Evolutionary conservation across 139 green algal species (phyloP).

Genomic region (Nannochloris sp.): DNA sequence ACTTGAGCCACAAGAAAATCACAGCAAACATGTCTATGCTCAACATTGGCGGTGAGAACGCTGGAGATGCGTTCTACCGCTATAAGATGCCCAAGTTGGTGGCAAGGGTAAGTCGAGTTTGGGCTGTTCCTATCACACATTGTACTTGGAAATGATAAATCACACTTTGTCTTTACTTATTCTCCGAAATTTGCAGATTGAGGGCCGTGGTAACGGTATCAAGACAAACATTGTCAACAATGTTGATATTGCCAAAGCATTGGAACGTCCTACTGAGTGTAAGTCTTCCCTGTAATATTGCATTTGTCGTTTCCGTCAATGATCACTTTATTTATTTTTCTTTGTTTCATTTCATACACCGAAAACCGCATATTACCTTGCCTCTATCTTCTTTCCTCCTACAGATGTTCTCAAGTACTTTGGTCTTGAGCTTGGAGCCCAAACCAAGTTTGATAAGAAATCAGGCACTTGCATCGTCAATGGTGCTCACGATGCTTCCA

Average conservation of each 20-base stretch:
- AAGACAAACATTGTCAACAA: slow-evolving; percentile 99
- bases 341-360: background rate
- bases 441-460: slow-evolving; percentile 93
- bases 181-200: slow-evolving; percentile 78
- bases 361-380: background rate
- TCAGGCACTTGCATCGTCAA: slow-evolving; percentile 90
- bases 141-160: background rate
- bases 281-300: slow-evolving; percentile 20
- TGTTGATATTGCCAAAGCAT: slow-evolving; percentile 95
- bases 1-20: too few relatives aligned
- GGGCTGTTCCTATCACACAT: background rate
- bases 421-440: slow-evolving; percentile 92
- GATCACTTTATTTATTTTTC: background rate
- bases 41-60: slow-evolving; percentile 71
- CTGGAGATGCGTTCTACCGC: slow-evolving; percentile 82
- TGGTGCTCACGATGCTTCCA: slow-evolving; percentile 66
- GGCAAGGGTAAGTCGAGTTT: slow-evolving; percentile 57
- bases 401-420: slow-evolving; percentile 94
- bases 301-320: background rate
- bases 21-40: background rate
- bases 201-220: slow-evolving; percentile 97
- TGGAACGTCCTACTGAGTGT: slow-evolving; percentile 89
- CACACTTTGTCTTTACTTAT: background rate
- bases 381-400: background rate
- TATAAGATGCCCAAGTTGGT: slow-evolving; percentile 99